A percentile compares a stretch with the other conserved stretches of the same genome.
phyloP scores from a whole-genome alignment of 306 rosid genomes.

The Argentina anserina region DNA sequence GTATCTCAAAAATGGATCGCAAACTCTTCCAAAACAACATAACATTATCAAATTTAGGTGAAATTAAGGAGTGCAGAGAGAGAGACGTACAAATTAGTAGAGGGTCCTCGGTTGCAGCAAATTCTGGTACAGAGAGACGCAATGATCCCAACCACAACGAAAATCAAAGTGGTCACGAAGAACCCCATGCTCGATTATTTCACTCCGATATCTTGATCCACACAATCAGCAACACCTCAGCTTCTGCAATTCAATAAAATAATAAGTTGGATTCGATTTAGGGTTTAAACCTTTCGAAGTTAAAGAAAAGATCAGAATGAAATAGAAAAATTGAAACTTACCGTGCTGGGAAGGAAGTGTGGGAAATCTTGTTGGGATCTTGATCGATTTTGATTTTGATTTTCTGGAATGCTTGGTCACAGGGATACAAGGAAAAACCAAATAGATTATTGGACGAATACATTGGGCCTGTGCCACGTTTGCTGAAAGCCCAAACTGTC shows the following conservation, averaged over 20 bases:
- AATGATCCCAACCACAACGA: slow-evolving; percentile 64
- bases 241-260: slow-evolving; percentile 28
- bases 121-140: slow-evolving; percentile 70
- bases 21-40: neutral
- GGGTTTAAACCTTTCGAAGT: neutral
- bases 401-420: neutral
- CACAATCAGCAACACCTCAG: slow-evolving; percentile 32
- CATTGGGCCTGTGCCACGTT: neutral
- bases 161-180: slow-evolving; percentile 69
- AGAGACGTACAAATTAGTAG: slow-evolving; percentile 60
- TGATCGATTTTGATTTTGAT: neutral
- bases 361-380: neutral
- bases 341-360: slow-evolving; percentile 17
- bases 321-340: neutral
- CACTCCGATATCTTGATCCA: slow-evolving; percentile 35
- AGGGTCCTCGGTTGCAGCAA: slow-evolving; percentile 79
- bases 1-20: neutral
- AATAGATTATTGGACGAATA: neutral
- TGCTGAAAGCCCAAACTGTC: neutral
- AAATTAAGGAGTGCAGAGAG: neutral
- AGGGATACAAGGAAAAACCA: neutral
- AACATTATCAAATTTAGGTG: slow-evolving; percentile 16
- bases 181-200: slow-evolving; percentile 72
- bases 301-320: neutral
- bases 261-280: neutral